Evolutionary conservation across 805 yeast genomes (phyloP).

Genomic region (Wickerhamiella sergipiensis): DNA sequence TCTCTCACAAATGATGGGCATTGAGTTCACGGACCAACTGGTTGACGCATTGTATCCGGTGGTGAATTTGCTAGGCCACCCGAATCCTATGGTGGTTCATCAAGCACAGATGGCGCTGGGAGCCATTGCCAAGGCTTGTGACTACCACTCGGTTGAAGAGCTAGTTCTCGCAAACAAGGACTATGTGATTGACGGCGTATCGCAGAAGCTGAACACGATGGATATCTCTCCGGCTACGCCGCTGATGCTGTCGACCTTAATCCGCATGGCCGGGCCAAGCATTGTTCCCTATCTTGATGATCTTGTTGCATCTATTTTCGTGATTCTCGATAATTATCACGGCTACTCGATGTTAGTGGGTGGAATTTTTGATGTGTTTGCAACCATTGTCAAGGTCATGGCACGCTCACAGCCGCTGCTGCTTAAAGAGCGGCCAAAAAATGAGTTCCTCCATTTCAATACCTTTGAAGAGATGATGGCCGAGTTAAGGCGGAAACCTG

Average conservation of each 20-base stretch:
- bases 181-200: slow-evolving; percentile 67
- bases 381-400: slow-evolving; percentile 11
- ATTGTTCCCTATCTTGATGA: slow-evolving; percentile 58
- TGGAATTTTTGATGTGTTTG: slow-evolving; percentile 58
- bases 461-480: slow-evolving; percentile 13
- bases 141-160: slow-evolving; percentile 36
- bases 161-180: slow-evolving; percentile 60
- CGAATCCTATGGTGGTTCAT: slow-evolving; percentile 31
- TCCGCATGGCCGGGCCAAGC: slow-evolving; percentile 55
- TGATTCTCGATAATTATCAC: slow-evolving; percentile 69
- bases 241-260: slow-evolving; percentile 52
- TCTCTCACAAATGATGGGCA: slow-evolving; percentile 8
- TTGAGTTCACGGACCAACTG: slow-evolving; percentile 39
- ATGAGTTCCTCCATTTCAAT: slow-evolving; percentile 3
- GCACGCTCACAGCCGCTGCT: background rate
- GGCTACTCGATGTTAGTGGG: slow-evolving; percentile 62
- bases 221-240: slow-evolving; percentile 62
- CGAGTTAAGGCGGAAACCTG: slow-evolving; percentile 17
- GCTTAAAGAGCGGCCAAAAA: background rate
- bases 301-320: slow-evolving; percentile 58
- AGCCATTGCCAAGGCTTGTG: slow-evolving; percentile 38
- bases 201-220: slow-evolving; percentile 53
- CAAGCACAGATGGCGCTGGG: slow-evolving; percentile 41
- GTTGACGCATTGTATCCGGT: slow-evolving; percentile 63
- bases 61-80: slow-evolving; percentile 55